Evolutionary conservation across 2,329 filamentous ascomycete species (phyloP), one percentile per base, ranked within the genome.

Genomic region (Cercospora janseana): DNA sequence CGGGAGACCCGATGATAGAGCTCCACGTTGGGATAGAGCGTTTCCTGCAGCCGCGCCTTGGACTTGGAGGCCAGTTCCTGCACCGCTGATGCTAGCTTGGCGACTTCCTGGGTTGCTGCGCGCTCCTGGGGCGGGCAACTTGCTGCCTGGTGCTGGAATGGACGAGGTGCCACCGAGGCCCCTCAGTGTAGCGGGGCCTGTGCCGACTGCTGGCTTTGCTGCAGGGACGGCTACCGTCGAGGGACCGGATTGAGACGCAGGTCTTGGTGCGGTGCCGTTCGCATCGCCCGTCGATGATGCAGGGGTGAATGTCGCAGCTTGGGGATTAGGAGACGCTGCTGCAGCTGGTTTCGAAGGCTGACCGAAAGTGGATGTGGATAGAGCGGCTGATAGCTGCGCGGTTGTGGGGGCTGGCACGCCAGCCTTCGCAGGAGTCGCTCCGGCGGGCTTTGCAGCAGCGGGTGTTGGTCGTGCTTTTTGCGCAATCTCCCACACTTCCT

Each of bases 401-500:
- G 47, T 10, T 4, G 52, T 26, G n/a, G 57, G 52, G 13, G 52
- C 34, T 46, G 43, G 46, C 31, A 46, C 44, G 23, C 54, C 48
- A 37, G 56, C 24, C 43, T 57, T 57, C 9, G 54, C 31, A 20
- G 58, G 49, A 18, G 54, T 43, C 35, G 55, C 32, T 24, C 54
- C 31, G 6, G 55, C 38, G 26, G 52, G 18, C 13, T 46, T 12
- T 18, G 49, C 43, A 16, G 56, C 55, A 41, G 47, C 46, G 43
- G 48, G 53, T 49, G 64, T 49, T 34, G 65, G 58, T 44, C 67
- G 62, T 15, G 82, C 79, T 46, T 72, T 75, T 70, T 92, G 91
- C 0, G 86, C 90, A 46, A 87, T 73, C 56, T 86, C 83, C 87
- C 88, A 96, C 0, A 96, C 91, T 69, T 96, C 90, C 7, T 75